phyloP scores from a whole-genome alignment of 1,139 yeast genomes.

The Eremothecium coryli region DNA sequence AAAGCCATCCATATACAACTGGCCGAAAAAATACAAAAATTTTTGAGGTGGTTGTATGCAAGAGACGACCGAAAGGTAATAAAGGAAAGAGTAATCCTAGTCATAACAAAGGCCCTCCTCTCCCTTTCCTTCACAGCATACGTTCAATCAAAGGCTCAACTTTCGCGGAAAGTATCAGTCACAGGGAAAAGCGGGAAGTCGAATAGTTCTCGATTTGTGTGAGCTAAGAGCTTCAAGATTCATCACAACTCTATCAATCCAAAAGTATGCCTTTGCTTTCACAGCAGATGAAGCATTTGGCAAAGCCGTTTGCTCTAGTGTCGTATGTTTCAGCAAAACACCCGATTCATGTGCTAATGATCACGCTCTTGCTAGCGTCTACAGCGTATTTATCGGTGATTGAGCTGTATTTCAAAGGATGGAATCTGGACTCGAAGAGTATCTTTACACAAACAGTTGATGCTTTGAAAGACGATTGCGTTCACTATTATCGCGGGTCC shows the following conservation, averaged over 20 bases:
- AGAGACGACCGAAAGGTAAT: too few species aligned
- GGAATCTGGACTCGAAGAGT: slow-evolving; percentile 22
- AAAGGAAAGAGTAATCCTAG: too few species aligned
- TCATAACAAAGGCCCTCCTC: too few species aligned
- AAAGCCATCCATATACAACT: too few species aligned
- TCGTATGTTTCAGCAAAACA: slow-evolving; percentile 66
- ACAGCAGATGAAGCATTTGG: slow-evolving; percentile 21
- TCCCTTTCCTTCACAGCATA: too few species aligned
- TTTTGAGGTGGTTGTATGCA: too few species aligned
- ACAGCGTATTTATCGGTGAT: slow-evolving; percentile 74
- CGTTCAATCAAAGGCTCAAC: too few species aligned
- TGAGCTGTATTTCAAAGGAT: slow-evolving; percentile 53
- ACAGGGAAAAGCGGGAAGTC: too few species aligned
- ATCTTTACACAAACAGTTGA: slow-evolving; percentile 16
- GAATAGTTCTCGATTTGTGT: too few species aligned
- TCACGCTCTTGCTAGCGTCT: slow-evolving; percentile 68
- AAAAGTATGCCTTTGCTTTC: slow-evolving; percentile 23
- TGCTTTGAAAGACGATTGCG: slow-evolving; percentile 21
- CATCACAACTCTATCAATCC: neutral
- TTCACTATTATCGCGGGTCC: slow-evolving; percentile 21
- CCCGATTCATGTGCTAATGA: slow-evolving; percentile 82
- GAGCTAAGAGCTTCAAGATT: too few species aligned
- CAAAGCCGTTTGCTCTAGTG: slow-evolving; percentile 36
- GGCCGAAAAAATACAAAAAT: too few species aligned
- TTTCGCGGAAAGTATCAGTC: too few species aligned